Base-by-base conservation (phyloP, 768 basidiomycete species). In the Lactarius hatsudake region DNA sequence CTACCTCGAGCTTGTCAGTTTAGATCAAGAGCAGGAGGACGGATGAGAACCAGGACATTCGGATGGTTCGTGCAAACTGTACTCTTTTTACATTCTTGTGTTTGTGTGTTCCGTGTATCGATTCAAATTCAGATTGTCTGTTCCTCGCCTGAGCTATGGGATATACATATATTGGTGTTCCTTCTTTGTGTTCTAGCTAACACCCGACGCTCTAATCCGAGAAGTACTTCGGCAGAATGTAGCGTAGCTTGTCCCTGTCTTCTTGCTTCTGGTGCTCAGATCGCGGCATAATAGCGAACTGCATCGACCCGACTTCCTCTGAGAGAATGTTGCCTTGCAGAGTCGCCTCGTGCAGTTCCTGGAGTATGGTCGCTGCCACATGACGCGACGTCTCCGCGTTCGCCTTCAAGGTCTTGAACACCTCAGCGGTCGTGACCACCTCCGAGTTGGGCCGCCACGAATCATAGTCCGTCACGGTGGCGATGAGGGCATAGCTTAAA, bases 401-500 rank as follows among this genome's bases (percentile, higher is more conserved):
- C 28, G 84, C 83, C 59, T 87, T 82, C 45, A 98, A 86, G 1
- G 92, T 95, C 76, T 92, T 90, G 82, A 95, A 83, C 34, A 98
- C 94, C 72, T 97, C 93, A 3, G 91, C 88, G 3, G 93, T 88
- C 1, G 96, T 98, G 63, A 98, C 96, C 5, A 89, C 83, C 13
- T 85, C 90, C 32, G 87, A 84, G 40, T 89, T 83, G 5, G 87
- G 87, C 36, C 96, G 81, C 96, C 96, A 99, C 1, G 94, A 89
- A 77, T 98, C 96, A 76, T 96, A 98, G 79, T 98, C 96, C 3
- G 96, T 98, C 28, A 89, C 84, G 1, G 90, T 93, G 20, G 90
- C 94, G 69, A 98, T 88, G 63, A 98, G 84, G 0, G 91, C 94
- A 75, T 98, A 98, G 74, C 96, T n/a, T 12, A 38, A 38, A 38